Evolutionary conservation across 164 flowering plant genomes (phyloP).

Genomic region (Protea cynaroides): DNA sequence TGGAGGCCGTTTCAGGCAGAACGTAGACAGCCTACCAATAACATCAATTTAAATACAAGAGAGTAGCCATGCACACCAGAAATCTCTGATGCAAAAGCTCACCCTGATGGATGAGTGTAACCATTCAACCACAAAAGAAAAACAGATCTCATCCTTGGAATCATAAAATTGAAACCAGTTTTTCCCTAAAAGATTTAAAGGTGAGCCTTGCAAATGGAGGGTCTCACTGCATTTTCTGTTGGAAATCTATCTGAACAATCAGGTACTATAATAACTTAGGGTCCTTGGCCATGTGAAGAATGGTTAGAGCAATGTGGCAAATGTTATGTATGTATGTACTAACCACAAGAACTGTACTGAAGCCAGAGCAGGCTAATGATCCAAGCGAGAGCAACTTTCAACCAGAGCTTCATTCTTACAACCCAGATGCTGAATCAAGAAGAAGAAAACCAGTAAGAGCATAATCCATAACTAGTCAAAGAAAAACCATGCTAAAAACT

Average conservation of each 20-base stretch:
- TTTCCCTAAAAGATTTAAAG: not conserved
- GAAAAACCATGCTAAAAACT: not conserved
- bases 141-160: not conserved
- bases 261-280: not conserved
- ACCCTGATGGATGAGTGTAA: no score
- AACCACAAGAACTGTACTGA: conserved; percentile 50
- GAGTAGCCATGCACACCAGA: not conserved
- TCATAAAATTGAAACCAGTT: not conserved
- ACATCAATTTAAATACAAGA: no score
- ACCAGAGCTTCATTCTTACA: conserved; percentile 41
- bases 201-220: not conserved
- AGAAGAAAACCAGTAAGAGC: conserved; percentile 7
- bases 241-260: not conserved
- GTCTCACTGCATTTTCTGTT: not conserved
- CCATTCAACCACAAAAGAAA: not conserved
- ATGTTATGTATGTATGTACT: conserved; percentile 15
- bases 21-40: not conserved
- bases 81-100: not conserved
- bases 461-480: conserved; percentile 1
- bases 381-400: conserved; percentile 29
- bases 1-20: not conserved
- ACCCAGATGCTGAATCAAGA: conserved; percentile 8
- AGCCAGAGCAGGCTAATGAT: conserved; percentile 33
- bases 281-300: not conserved
- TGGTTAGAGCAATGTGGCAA: not conserved